Conservation (phyloP, 2,329 filamentous ascomycete genomes). For the Clarireedia sp. region DNA sequence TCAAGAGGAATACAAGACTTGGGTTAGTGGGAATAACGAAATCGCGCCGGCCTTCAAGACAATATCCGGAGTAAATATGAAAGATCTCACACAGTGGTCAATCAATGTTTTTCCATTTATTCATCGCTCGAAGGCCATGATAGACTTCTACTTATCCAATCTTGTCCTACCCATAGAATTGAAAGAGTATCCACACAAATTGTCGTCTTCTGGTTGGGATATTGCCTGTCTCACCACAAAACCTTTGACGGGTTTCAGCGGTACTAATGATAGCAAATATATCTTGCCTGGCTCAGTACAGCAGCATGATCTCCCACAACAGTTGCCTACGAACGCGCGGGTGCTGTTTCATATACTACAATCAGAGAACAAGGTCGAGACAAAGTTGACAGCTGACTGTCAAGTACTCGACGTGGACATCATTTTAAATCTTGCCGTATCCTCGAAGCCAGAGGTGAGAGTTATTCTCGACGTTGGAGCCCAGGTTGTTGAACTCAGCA, state of each 20-base stretch:
- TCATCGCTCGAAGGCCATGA: constrained; percentile 40
- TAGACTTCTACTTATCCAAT: constrained; percentile 56
- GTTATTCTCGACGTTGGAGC: constrained; percentile 67
- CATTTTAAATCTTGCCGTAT: constrained; percentile 39
- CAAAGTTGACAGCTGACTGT: constrained; percentile 14
- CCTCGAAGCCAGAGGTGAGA: constrained; percentile 34
- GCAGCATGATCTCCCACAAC: constrained; percentile 43
- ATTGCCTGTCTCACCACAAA: constrained; percentile 39
- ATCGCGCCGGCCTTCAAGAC: constrained; percentile 34
- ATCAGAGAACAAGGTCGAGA: constrained; percentile 39
- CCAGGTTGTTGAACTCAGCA: constrained; percentile 55
- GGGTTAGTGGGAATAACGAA: constrained; percentile 33
- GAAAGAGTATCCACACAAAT: constrained; percentile 54
- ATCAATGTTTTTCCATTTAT: constrained; percentile 45
- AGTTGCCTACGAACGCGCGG: constrained; percentile 58
- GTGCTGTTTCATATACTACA: constrained; percentile 52
- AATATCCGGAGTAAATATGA: constrained; percentile 48
- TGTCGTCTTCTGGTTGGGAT: constrained; percentile 63
- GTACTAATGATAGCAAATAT: constrained; percentile 56
- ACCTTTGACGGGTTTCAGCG: constrained; percentile 58
- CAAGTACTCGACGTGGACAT: constrained; percentile 28
- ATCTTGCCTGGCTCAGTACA: constrained; percentile 48
- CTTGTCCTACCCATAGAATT: constrained; percentile 55
- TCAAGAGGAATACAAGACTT: constrained; percentile 41
- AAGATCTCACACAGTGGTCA: constrained; percentile 43